phyloP scores from a whole-genome alignment of 2,329 filamentous ascomycete genomes.

The Sporothrix curviconia region DNA sequence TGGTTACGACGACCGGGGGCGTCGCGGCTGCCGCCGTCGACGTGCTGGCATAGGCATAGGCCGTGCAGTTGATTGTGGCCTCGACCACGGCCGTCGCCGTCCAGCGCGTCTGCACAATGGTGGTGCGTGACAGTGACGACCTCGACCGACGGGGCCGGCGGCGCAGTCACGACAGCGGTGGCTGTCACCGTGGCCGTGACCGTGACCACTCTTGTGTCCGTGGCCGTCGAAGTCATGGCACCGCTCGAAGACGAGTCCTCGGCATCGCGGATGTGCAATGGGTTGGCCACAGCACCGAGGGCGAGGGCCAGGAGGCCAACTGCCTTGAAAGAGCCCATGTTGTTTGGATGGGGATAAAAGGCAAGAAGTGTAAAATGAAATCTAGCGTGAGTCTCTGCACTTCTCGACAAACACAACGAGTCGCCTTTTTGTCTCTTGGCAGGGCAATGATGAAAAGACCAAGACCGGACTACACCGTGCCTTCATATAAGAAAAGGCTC shows the following conservation, averaged over 20 bases:
- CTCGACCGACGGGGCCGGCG: not conserved
- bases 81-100: slow-evolving; percentile 7
- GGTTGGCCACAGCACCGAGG: not conserved
- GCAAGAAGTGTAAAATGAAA: no score
- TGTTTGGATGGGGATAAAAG: not conserved
- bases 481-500: not conserved
- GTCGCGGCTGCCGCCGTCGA: not conserved
- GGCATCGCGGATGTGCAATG: not conserved
- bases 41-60: not conserved
- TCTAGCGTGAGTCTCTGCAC: no score
- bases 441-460: not conserved
- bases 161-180: not conserved
- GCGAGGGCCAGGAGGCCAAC: slow-evolving; percentile 8
- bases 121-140: slow-evolving; percentile 15
- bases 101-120: slow-evolving; percentile 18
- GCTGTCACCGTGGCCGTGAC: not conserved
- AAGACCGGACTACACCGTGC: not conserved
- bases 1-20: slow-evolving; percentile 2
- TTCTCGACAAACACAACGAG: not conserved
- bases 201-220: not conserved
- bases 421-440: not conserved
- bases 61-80: slow-evolving; percentile 8
- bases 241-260: no score
- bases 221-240: not conserved
- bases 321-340: not conserved